phyloP scores from a whole-genome alignment of 148 eudicot species.

The Silene uniflora region DNA sequence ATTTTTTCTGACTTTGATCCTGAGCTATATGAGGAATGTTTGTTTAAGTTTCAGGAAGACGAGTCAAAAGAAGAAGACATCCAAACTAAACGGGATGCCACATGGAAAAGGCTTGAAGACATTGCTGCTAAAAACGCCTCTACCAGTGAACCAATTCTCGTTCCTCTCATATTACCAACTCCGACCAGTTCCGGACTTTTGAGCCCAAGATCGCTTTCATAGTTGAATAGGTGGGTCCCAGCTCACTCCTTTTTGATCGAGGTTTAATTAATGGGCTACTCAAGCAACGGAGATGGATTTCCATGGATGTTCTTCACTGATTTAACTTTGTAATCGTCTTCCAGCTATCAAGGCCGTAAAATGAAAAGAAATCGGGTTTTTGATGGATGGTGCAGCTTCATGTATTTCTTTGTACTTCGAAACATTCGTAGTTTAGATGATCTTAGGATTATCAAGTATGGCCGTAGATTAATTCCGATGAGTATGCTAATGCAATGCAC shows the following conservation, averaged over 20 bases:
- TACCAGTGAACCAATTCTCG: slow-evolving; percentile 32
- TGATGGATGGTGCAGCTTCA: too few species aligned
- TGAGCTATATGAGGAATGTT: slow-evolving; percentile 63
- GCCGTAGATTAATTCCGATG: background rate
- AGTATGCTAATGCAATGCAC: background rate
- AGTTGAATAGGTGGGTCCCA: slow-evolving; percentile 9
- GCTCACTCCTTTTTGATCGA: slow-evolving; percentile 7
- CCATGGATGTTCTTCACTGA: slow-evolving; percentile 15
- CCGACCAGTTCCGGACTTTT: slow-evolving; percentile 22
- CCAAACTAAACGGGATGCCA: slow-evolving; percentile 44
- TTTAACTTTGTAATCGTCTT: slow-evolving; percentile 17
- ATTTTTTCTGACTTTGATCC: slow-evolving; percentile 59
- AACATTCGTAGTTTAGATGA: background rate
- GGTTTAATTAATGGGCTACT: slow-evolving; percentile 8
- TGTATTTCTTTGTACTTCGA: background rate
- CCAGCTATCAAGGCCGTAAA: slow-evolving; percentile 5
- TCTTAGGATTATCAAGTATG: background rate
- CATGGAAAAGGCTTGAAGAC: slow-evolving; percentile 65
- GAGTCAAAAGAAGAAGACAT: slow-evolving; percentile 49
- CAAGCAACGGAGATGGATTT: background rate
- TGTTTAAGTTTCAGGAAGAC: slow-evolving; percentile 57
- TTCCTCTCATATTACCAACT: slow-evolving; percentile 29
- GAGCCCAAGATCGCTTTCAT: slow-evolving; percentile 1
- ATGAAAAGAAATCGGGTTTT: too few species aligned
- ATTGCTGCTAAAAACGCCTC: slow-evolving; percentile 44